Conservation (phyloP, 1,139 yeast genomes). For the Eremothecium coryli region DNA sequence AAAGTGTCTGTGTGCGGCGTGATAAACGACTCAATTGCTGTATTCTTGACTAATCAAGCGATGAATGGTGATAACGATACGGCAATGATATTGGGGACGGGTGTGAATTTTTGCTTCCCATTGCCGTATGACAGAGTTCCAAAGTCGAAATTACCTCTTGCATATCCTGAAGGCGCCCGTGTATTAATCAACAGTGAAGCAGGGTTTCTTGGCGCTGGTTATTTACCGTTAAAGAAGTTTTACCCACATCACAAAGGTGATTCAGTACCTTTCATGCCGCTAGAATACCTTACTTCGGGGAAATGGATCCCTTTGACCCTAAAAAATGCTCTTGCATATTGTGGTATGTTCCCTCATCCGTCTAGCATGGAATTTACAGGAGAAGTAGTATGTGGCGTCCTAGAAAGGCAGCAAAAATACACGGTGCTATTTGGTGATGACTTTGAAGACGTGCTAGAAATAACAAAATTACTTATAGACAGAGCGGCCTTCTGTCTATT, state of each 20-base stretch:
- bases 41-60: conserved; percentile 23
- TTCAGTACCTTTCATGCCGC: conserved; percentile 18
- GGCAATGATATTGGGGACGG: conserved; percentile 33
- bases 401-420: conserved; percentile 7
- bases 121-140: conserved; percentile 12
- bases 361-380: conserved; percentile 21
- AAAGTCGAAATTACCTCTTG: conserved; percentile 10
- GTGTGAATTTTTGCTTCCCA: conserved; percentile 30
- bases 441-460: conserved; percentile 10
- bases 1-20: conserved; percentile 17
- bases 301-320: conserved; percentile 22
- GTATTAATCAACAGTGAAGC: conserved; percentile 28
- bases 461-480: conserved; percentile 16
- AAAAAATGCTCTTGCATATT: conserved; percentile 13
- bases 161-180: conserved; percentile 7
- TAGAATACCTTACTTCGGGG: conserved; percentile 24
- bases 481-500: conserved; percentile 25
- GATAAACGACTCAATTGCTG: conserved; percentile 32
- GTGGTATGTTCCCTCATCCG: conserved; percentile 9
- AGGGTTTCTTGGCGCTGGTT: conserved; percentile 29
- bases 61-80: conserved; percentile 11
- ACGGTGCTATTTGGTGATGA: conserved; percentile 4
- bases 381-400: conserved; percentile 17
- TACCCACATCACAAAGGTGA: conserved; percentile 11
- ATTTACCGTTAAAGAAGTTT: conserved; percentile 16